Evolutionary conservation across 345 rosid genomes (phyloP), one percentile per base, ranked within the genome.

Genomic region (Corchorus capsularis): DNA sequence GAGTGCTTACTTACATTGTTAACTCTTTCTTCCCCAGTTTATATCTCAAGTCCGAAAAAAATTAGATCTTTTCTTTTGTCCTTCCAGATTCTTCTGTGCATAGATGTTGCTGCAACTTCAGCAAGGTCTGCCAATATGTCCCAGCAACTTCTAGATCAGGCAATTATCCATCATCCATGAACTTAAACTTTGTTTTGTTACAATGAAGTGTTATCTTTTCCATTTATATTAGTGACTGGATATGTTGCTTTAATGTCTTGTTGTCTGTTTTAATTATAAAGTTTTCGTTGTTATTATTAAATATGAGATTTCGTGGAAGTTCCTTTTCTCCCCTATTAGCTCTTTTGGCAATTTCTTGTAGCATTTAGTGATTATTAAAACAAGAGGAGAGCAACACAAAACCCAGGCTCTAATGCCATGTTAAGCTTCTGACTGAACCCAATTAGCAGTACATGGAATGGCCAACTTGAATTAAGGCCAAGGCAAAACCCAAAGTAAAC

Each of bases 41-140:
- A 7, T 11, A 64, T 65, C 43, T 76, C 70, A 37, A 72, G 34
- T 64, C 70, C 65, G n/a, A 54, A 60, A 57, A 62, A 71, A 68
- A 70, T 81, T 77, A 77, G 75, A 72, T 75, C 45, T 80, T 59
- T 74, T 45, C 72, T 71, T 63, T n/a, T 81, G 39, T 85, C 73
- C 67, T 91, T 78, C 77, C 87, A 95, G 99, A 81, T 89, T 84
- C 92, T 93, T 86, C 91, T 95, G 49, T 95, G 96, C 76, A 88
- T 95, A 61, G 99, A 95, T 82, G 94, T 90, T 68, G 98, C 99
- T 85, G 87, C 93, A 67, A 88, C 96, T 81, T 92, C 93, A 78
- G 98, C 99, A 61, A 92, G 81, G 85, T 88, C 94, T 35, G 83
- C 89, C 83, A 77, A 79, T 76, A 89, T 88, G 89, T 93, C 93